Percentiles rank a stretch among this genome's conserved stretches.
phyloP scores from a whole-genome alignment of 2,329 filamentous ascomycete species.

The Fusarium pseudograminearum region DNA sequence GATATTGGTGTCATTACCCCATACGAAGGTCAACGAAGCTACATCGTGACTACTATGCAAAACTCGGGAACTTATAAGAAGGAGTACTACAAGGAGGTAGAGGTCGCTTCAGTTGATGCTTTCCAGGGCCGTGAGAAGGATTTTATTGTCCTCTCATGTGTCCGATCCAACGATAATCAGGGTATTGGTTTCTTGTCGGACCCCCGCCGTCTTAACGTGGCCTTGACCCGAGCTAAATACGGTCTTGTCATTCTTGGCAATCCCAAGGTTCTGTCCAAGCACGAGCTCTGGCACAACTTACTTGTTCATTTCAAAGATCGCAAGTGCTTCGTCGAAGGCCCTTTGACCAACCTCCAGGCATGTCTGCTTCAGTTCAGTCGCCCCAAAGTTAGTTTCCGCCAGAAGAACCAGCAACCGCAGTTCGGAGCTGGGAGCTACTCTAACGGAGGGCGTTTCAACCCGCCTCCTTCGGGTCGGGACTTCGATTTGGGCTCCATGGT shows the following conservation, averaged over 20 bases:
- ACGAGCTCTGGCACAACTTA: slow-evolving; percentile 96
- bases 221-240: slow-evolving; percentile 95
- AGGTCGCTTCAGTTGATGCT: slow-evolving; percentile 97
- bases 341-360: slow-evolving; percentile 93
- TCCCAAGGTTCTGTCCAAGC: slow-evolving; percentile 96
- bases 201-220: slow-evolving; percentile 95
- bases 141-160: slow-evolving; percentile 97
- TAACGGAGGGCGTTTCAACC: slow-evolving; percentile 59
- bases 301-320: slow-evolving; percentile 96
- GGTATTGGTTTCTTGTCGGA: slow-evolving; percentile 99
- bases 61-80: slow-evolving; percentile 97
- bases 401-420: slow-evolving; percentile 84
- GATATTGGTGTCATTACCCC: slow-evolving; percentile 99
- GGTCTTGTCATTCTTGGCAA: slow-evolving; percentile 97
- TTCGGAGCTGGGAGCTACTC: slow-evolving; percentile 54
- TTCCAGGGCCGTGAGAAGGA: slow-evolving; percentile 99
- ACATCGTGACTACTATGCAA: slow-evolving; percentile 99
- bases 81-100: slow-evolving; percentile 97
- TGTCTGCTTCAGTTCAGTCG: slow-evolving; percentile 95
- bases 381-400: slow-evolving; percentile 92
- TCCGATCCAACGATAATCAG: slow-evolving; percentile 98
- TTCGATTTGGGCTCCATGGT: slow-evolving; percentile 88
- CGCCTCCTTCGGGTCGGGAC: slow-evolving; percentile 61
- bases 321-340: slow-evolving; percentile 95
- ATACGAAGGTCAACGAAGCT: slow-evolving; percentile 97